Percentiles rank a stretch among this genome's conserved stretches.
phyloP scores from a whole-genome alignment of 2,329 filamentous ascomycete species.

The Rhinocladiella similis region DNA sequence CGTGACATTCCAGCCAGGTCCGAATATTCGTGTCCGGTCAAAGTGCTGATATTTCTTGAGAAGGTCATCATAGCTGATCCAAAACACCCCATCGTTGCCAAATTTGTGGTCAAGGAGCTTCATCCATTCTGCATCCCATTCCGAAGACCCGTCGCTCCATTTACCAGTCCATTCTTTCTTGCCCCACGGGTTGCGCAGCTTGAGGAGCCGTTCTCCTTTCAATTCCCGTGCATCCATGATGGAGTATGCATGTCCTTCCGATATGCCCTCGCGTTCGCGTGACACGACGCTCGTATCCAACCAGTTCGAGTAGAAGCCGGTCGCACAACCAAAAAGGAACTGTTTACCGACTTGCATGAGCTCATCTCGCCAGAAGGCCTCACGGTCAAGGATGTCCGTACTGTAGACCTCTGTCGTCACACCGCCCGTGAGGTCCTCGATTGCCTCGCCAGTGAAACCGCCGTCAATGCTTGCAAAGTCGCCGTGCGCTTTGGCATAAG shows the following conservation, averaged over 20 bases:
- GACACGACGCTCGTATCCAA: constrained; percentile 16
- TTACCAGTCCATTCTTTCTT: constrained; percentile 77
- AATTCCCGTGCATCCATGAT: constrained; percentile 62
- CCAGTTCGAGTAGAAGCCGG: constrained; percentile 38
- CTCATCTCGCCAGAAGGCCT: constrained; percentile 81
- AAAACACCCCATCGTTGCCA: constrained; percentile 71
- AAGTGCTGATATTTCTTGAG: constrained; percentile 60
- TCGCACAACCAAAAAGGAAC: constrained; percentile 58
- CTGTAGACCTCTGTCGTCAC: constrained; percentile 49
- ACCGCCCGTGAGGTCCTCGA: constrained; percentile 59
- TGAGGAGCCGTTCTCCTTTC: constrained; percentile 63
- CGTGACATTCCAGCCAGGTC: constrained; percentile 59
- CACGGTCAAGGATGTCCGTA: constrained; percentile 59
- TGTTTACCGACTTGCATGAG: constrained; percentile 77
- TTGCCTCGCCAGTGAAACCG: constrained; percentile 66
- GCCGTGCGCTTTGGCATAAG: constrained; percentile 80
- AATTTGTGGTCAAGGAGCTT: constrained; percentile 71
- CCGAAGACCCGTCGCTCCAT: constrained; percentile 79
- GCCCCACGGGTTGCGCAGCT: constrained; percentile 73
- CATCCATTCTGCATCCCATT: constrained; percentile 82
- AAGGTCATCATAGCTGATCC: constrained; percentile 61
- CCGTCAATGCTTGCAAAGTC: constrained; percentile 75
- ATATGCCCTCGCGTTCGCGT: constrained; percentile 37
- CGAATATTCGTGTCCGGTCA: constrained; percentile 62
- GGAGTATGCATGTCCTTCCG: constrained; percentile 56